These are phyloP conservation scores for Geotrichum bryndzae DNA, from an alignment of 1,139 yeast species.

Conservation along the genomic window DNA sequence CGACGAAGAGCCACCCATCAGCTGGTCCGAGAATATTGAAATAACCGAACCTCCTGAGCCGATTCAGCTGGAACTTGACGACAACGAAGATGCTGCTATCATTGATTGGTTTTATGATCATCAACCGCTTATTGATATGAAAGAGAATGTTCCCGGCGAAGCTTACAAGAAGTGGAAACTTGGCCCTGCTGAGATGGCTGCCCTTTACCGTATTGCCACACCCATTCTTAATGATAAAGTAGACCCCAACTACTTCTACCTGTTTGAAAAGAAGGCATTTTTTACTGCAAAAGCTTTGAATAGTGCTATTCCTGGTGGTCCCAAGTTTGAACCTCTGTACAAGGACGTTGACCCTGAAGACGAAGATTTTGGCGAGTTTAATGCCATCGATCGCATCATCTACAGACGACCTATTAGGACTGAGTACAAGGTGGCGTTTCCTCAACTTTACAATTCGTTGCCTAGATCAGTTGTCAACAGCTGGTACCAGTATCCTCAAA, in stretches of 20 bases:
- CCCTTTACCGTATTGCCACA: constrained; percentile 57
- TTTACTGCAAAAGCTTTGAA: constrained; percentile 88
- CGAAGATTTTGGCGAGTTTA: constrained; percentile 85
- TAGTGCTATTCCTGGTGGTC: constrained; percentile 89
- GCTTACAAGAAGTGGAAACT: constrained; percentile 72
- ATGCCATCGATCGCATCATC: constrained; percentile 79
- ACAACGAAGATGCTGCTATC: constrained; percentile 52
- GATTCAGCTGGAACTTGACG: constrained; percentile 58
- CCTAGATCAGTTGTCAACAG: constrained; percentile 59
- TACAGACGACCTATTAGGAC: constrained; percentile 70
- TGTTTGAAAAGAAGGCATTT: constrained; percentile 72
- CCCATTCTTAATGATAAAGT: constrained; percentile 58
- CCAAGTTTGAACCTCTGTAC: constrained; percentile 86
- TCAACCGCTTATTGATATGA: constrained; percentile 61
- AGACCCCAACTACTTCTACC: constrained; percentile 55
- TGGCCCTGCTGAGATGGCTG: constrained; percentile 55
- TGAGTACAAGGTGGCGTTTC: constrained; percentile 81
- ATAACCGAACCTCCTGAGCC: constrained; percentile 67
- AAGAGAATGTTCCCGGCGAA: constrained; percentile 58
- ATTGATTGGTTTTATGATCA: constrained; percentile 78
- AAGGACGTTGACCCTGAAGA: constrained; percentile 58
- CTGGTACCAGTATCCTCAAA: constrained; percentile 58
- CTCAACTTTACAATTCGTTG: constrained; percentile 74
- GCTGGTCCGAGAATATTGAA: constrained; percentile 74
- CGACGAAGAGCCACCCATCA: constrained; percentile 91